Evolutionary conservation across 2,329 filamentous ascomycete genomes (phyloP).

Genomic region (Pseudogymnoascus destructans): DNA sequence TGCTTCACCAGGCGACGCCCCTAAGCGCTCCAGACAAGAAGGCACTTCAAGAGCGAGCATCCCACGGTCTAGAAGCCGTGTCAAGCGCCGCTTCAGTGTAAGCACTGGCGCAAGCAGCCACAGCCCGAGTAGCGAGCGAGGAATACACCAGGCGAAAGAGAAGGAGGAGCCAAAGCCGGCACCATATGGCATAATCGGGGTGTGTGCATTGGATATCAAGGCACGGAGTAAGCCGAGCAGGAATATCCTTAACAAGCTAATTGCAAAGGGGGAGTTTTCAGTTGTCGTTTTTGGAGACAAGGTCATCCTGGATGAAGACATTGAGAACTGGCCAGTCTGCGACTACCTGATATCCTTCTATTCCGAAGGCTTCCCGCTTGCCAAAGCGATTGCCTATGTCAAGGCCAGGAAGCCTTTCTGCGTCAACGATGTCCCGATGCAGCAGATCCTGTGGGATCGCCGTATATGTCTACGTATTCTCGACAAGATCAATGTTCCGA

Average conservation of each 20-base stretch:
- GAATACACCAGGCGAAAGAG: constrained; percentile 36
- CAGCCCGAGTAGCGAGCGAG: constrained; percentile 61
- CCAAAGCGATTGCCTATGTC: constrained; percentile 94
- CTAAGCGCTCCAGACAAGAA: constrained; percentile 19
- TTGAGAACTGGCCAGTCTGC: constrained; percentile 85
- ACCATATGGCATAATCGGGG: constrained; percentile 62
- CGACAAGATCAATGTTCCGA: constrained; percentile 80
- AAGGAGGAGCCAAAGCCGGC: constrained; percentile 47
- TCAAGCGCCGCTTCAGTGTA: constrained; percentile 64
- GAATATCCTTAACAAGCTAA: constrained; percentile 86
- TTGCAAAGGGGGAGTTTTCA: constrained; percentile 85
- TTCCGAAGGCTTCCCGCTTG: constrained; percentile 89
- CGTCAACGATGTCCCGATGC: constrained; percentile 95
- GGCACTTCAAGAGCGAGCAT: constrained; percentile 30
- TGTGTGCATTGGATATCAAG: constrained; percentile 91
- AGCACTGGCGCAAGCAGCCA: constrained; percentile 68
- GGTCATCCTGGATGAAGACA: constrained; percentile 90
- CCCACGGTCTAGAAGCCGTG: constrained; percentile 51
- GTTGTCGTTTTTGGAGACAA: constrained; percentile 98
- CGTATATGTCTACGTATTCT: constrained; percentile 78
- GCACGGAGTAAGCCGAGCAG: constrained; percentile 92
- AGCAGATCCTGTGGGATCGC: constrained; percentile 92
- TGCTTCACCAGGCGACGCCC: not conserved
- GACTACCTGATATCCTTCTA: constrained; percentile 98
- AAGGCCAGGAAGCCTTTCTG: constrained; percentile 90